Conservation (phyloP, 345 rosid genomes). For the Hypericum perforatum region DNA sequence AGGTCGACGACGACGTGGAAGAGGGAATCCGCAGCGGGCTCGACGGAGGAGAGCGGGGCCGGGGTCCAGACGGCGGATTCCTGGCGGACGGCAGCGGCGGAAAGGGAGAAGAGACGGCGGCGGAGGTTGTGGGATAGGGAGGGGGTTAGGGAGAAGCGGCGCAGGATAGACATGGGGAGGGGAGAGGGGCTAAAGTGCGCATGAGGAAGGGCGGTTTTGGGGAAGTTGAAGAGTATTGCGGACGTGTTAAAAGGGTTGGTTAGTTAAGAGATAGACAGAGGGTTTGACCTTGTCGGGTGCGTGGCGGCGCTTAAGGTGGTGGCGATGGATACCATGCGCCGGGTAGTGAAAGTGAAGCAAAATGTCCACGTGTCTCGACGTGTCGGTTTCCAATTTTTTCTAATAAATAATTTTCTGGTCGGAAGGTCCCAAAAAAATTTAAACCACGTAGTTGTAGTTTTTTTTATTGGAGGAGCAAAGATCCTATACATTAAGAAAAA, state of each 20-base stretch:
- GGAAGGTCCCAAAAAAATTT: no score
- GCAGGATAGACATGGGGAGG: slow-evolving; percentile 63
- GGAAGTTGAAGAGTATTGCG: slow-evolving; percentile 7
- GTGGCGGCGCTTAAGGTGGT: slow-evolving; percentile 32
- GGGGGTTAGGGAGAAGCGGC: slow-evolving; percentile 33
- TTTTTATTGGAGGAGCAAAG: no score
- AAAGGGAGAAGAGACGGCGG: slow-evolving; percentile 36
- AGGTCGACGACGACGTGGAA: slow-evolving; percentile 75
- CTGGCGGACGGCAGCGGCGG: slow-evolving; percentile 58
- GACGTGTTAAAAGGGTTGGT: slow-evolving; percentile 28
- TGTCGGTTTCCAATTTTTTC: no score
- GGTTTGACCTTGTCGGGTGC: background rate
- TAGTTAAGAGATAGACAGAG: background rate
- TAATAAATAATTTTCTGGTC: no score
- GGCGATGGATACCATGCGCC: slow-evolving; percentile 13
- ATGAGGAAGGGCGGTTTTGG: slow-evolving; percentile 25
- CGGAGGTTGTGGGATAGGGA: slow-evolving; percentile 15
- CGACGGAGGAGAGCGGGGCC: slow-evolving; percentile 49
- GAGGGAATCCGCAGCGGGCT: slow-evolving; percentile 69
- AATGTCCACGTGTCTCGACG: slow-evolving; percentile 32
- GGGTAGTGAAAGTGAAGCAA: background rate
- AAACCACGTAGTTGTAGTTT: no score
- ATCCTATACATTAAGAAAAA: no score
- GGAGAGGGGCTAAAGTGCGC: slow-evolving; percentile 32
- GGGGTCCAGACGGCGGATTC: slow-evolving; percentile 69